These are phyloP conservation scores for Furcasterigmium sp. DNA, from an alignment of 2,329 filamentous ascomycete genomes.

Conservation along the genomic window DNA sequence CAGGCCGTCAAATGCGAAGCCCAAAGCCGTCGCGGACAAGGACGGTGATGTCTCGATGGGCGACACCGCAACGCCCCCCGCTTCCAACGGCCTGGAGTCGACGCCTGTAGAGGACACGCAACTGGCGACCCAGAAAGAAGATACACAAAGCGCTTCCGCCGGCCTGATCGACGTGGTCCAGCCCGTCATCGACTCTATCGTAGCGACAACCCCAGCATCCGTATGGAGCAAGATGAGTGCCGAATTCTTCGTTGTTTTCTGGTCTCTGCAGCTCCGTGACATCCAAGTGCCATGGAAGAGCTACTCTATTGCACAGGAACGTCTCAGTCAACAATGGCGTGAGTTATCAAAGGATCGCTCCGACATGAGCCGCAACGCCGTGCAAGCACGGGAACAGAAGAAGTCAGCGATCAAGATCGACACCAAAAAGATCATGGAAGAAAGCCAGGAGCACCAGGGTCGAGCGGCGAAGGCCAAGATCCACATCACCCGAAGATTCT, in stretches of 20 bases:
- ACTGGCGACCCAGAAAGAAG: conserved; percentile 29
- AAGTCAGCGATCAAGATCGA: conserved; percentile 54
- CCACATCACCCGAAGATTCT: conserved; percentile 69
- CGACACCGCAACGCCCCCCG: conserved; percentile 15
- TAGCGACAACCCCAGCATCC: conserved; percentile 52
- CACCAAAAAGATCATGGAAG: conserved; percentile 54
- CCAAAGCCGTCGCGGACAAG: conserved; percentile 31
- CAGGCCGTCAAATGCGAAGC: conserved; percentile 15
- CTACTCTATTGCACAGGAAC: conserved; percentile 71
- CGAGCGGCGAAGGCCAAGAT: conserved; percentile 62
- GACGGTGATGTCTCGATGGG: conserved; percentile 55
- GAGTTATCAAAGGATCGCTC: conserved; percentile 65
- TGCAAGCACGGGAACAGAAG: conserved; percentile 62
- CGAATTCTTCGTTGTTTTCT: conserved; percentile 86
- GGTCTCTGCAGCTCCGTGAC: conserved; percentile 82
- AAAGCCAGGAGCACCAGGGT: conserved; percentile 65
- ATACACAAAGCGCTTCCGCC: conserved; percentile 12
- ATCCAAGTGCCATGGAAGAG: conserved; percentile 69
- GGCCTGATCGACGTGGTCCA: conserved; percentile 56
- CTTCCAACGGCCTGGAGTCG: conserved; percentile 10
- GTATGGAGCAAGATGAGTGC: conserved; percentile 68
- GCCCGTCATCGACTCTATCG: conserved; percentile 66
- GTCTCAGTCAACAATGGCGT: conserved; percentile 61
- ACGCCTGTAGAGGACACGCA: conserved; percentile 17
- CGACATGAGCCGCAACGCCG: conserved; percentile 64